phyloP scores from a whole-genome alignment of 331 rosid genomes.

The Rosa hybrid region DNA sequence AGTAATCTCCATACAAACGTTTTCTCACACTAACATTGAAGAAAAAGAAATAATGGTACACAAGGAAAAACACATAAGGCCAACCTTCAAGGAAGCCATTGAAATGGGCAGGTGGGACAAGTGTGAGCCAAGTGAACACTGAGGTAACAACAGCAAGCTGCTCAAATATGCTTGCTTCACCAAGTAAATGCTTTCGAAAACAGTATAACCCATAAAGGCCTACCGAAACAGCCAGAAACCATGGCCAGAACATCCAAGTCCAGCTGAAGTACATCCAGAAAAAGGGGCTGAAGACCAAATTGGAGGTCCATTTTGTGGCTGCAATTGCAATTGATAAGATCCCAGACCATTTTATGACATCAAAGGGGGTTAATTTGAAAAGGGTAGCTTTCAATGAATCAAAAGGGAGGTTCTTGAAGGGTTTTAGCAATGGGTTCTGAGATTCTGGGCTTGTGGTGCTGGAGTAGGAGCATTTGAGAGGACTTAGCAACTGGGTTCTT shows the following conservation, averaged over 20 bases:
- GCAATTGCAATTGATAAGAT: slow-evolving; percentile 57
- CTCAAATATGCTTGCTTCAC: slow-evolving; percentile 73
- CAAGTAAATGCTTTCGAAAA: slow-evolving; percentile 60
- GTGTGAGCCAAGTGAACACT: slow-evolving; percentile 89
- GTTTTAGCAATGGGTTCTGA: slow-evolving; percentile 44
- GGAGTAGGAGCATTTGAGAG: slow-evolving; percentile 52
- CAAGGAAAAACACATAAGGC: slow-evolving; percentile 88
- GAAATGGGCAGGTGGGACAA: slow-evolving; percentile 82
- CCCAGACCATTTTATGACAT: slow-evolving; percentile 70
- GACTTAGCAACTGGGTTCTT: slow-evolving; percentile 32
- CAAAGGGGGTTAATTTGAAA: slow-evolving; percentile 68
- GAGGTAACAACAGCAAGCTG: slow-evolving; percentile 84
- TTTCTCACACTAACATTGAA: slow-evolving; percentile 80
- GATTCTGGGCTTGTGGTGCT: slow-evolving; percentile 48
- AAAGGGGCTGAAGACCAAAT: slow-evolving; percentile 71
- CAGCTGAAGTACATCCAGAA: slow-evolving; percentile 98
- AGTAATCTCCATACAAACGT: slow-evolving; percentile 80
- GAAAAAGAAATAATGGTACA: slow-evolving; percentile 91
- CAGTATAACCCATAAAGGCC: slow-evolving; percentile 68
- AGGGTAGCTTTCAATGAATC: slow-evolving; percentile 55
- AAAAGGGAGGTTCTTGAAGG: slow-evolving; percentile 44
- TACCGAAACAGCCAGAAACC: slow-evolving; percentile 54
- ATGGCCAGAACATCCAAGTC: slow-evolving; percentile 97
- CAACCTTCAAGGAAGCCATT: slow-evolving; percentile 97
- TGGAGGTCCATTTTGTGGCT: slow-evolving; percentile 65